phyloP scores from a whole-genome alignment of 495 filamentous ascomycete genomes.

The Cetradonia linearis region DNA sequence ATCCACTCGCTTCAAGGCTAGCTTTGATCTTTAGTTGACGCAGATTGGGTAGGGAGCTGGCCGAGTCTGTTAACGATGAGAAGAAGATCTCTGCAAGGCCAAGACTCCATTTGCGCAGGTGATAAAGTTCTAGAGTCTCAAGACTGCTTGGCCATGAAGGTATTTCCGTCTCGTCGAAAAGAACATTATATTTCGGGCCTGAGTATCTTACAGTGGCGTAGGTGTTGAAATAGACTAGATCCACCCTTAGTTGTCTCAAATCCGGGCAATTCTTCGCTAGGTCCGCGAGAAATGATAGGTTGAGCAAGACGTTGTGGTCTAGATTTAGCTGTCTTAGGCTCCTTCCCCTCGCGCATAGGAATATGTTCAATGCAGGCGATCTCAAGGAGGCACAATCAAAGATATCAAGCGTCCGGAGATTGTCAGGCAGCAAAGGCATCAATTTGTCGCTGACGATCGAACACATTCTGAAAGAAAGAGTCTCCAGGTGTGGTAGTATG shows the following conservation, averaged over 20 bases:
- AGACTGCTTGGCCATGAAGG: slow-evolving; percentile 68
- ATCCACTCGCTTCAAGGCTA: slow-evolving; percentile 51
- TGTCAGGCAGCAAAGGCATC: slow-evolving; percentile 50
- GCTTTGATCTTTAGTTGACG: slow-evolving; percentile 58
- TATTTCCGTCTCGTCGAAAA: slow-evolving; percentile 48
- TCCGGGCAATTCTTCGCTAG: slow-evolving; percentile 54
- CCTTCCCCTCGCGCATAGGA: slow-evolving; percentile 51
- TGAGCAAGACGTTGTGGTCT: slow-evolving; percentile 67
- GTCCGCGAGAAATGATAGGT: slow-evolving; percentile 54
- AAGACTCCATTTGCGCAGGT: slow-evolving; percentile 60
- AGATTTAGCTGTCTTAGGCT: slow-evolving; percentile 54
- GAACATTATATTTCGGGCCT: slow-evolving; percentile 56
- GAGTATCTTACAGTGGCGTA: slow-evolving; percentile 49
- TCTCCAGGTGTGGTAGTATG: slow-evolving; percentile 48
- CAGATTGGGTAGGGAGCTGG: slow-evolving; percentile 50
- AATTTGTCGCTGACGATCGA: slow-evolving; percentile 50
- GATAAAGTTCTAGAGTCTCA: slow-evolving; percentile 56
- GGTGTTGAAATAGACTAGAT: slow-evolving; percentile 56
- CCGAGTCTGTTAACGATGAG: slow-evolving; percentile 59
- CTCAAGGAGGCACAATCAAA: slow-evolving; percentile 63
- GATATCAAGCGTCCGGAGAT: slow-evolving; percentile 54
- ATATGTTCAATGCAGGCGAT: slow-evolving; percentile 46
- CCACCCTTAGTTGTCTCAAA: slow-evolving; percentile 59
- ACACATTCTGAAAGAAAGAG: slow-evolving; percentile 58
- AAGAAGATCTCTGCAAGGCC: slow-evolving; percentile 64